Evolutionary conservation across 192 early-diverging fungal species (phyloP).

Genomic region (Gryganskiella cystojenkinii): DNA sequence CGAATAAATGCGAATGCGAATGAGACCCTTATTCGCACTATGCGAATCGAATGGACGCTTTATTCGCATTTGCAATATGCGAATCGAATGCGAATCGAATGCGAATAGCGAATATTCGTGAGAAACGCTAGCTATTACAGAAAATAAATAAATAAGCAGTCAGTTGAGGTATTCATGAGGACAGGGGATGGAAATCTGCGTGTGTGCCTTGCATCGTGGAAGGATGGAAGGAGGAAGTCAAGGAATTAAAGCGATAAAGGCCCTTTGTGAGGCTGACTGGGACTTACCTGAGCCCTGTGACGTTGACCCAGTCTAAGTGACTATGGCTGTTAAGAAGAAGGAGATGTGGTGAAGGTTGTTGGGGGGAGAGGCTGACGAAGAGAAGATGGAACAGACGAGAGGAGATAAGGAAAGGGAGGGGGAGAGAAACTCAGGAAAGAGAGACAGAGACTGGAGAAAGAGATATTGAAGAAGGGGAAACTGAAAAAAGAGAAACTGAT

Average conservation of each 20-base stretch:
- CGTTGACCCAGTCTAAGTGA: conserved; percentile 7
- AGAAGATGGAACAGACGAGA: not conserved
- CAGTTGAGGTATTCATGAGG: too few species aligned
- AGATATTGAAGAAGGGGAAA: not conserved
- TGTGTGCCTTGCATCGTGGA: conserved; percentile 7
- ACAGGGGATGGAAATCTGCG: conserved; percentile 18
- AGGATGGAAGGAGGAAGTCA: conserved; percentile 4
- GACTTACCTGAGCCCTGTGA: conserved; percentile 17
- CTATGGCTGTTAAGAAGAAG: not conserved
- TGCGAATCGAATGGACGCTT: too few species aligned
- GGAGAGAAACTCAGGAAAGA: not conserved
- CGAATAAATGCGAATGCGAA: too few species aligned
- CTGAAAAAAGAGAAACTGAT: not conserved
- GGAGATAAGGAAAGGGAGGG: not conserved
- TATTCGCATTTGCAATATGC: too few species aligned
- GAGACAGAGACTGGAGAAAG: not conserved
- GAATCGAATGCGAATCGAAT: too few species aligned
- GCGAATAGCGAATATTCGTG: too few species aligned
- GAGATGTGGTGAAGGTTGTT: not conserved
- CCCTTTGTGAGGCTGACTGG: conserved; percentile 13
- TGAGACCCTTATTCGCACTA: too few species aligned
- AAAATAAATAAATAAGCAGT: conserved; percentile 22
- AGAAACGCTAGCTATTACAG: conserved; percentile 15
- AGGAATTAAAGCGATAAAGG: too few species aligned
- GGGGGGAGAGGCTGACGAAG: not conserved